Evolutionary conservation across 2,329 filamentous ascomycete species (phyloP).

Genomic region (Venturiaceae sp.): DNA sequence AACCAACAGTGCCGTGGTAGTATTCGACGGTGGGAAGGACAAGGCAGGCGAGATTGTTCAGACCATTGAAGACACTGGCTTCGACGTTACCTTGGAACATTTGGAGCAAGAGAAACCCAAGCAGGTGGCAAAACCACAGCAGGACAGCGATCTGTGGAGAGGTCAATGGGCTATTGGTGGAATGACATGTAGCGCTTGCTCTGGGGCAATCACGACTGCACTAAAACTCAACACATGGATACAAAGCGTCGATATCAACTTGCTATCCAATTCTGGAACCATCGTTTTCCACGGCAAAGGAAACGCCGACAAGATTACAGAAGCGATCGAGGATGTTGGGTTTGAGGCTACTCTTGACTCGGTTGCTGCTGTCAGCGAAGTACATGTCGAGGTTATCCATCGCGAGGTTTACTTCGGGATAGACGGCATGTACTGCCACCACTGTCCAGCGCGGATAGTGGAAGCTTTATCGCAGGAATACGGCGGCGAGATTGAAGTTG

Average conservation of each 20-base stretch:
- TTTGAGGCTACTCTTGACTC: slow-evolving; percentile 29
- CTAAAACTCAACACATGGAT: slow-evolving; percentile 37
- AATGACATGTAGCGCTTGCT: slow-evolving; percentile 50
- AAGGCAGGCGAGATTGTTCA: slow-evolving; percentile 10
- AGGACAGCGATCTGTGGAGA: slow-evolving; percentile 13
- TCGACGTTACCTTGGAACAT: slow-evolving; percentile 13
- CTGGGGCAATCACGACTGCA: slow-evolving; percentile 37
- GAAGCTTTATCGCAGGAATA: slow-evolving; percentile 44
- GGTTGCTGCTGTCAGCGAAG: slow-evolving; percentile 13
- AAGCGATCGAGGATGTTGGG: slow-evolving; percentile 39
- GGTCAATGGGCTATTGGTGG: slow-evolving; percentile 43
- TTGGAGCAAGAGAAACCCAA: slow-evolving; percentile 9
- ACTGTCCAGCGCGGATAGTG: slow-evolving; percentile 40
- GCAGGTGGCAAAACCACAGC: background rate
- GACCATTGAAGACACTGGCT: slow-evolving; percentile 16
- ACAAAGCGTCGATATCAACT: slow-evolving; percentile 37
- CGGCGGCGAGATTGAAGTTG: slow-evolving; percentile 37
- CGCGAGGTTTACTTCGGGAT: slow-evolving; percentile 26
- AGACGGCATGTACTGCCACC: slow-evolving; percentile 35
- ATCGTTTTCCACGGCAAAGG: slow-evolving; percentile 39
- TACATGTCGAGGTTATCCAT: slow-evolving; percentile 10
- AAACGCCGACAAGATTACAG: slow-evolving; percentile 33
- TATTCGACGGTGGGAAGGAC: slow-evolving; percentile 13
- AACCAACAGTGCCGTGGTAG: slow-evolving; percentile 14
- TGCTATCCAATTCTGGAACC: slow-evolving; percentile 40